These are phyloP conservation scores for Colletotrichum liriopes DNA, from an alignment of 2,329 filamentous ascomycete species.

Conservation along the genomic window DNA sequence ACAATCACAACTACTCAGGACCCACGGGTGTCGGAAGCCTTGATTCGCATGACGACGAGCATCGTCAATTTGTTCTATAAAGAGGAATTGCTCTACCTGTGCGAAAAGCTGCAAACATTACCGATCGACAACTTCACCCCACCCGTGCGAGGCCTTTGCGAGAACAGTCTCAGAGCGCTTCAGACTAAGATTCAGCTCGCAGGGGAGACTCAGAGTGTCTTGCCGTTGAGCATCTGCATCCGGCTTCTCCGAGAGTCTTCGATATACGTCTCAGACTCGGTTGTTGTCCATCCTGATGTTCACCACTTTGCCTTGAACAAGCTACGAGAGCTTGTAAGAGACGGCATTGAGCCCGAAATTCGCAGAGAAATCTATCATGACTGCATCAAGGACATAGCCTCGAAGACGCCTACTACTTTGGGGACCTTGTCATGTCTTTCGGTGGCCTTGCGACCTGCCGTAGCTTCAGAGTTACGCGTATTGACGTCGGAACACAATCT, in stretches of 20 bases:
- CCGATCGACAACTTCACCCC: slow-evolving; percentile 75
- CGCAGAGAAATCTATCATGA: slow-evolving; percentile 75
- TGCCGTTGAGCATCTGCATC: slow-evolving; percentile 70
- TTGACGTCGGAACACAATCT: slow-evolving; percentile 75
- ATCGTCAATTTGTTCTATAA: slow-evolving; percentile 66
- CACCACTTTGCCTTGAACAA: slow-evolving; percentile 75
- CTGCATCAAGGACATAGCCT: slow-evolving; percentile 79
- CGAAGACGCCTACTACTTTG: slow-evolving; percentile 74
- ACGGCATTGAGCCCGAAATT: slow-evolving; percentile 68
- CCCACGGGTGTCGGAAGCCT: slow-evolving; percentile 85
- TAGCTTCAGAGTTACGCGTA: slow-evolving; percentile 67
- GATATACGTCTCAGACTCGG: slow-evolving; percentile 65
- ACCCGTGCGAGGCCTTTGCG: slow-evolving; percentile 74
- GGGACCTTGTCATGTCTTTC: slow-evolving; percentile 81
- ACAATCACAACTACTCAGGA: slow-evolving; percentile 87
- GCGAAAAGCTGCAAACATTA: slow-evolving; percentile 77
- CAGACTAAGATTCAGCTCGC: slow-evolving; percentile 61
- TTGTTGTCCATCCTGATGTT: slow-evolving; percentile 73
- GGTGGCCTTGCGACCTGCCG: slow-evolving; percentile 62
- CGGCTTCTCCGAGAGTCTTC: slow-evolving; percentile 82
- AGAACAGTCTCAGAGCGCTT: slow-evolving; percentile 67
- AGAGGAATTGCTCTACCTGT: slow-evolving; percentile 74
- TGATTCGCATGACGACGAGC: slow-evolving; percentile 75
- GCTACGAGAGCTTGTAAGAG: slow-evolving; percentile 72
- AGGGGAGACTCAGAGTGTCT: slow-evolving; percentile 52